A percentile compares a stretch with the other conserved stretches of the same genome.
Evolutionary conservation across 768 basidiomycete species (phyloP).

Genomic region (Phlebiopsis gigantea): DNA sequence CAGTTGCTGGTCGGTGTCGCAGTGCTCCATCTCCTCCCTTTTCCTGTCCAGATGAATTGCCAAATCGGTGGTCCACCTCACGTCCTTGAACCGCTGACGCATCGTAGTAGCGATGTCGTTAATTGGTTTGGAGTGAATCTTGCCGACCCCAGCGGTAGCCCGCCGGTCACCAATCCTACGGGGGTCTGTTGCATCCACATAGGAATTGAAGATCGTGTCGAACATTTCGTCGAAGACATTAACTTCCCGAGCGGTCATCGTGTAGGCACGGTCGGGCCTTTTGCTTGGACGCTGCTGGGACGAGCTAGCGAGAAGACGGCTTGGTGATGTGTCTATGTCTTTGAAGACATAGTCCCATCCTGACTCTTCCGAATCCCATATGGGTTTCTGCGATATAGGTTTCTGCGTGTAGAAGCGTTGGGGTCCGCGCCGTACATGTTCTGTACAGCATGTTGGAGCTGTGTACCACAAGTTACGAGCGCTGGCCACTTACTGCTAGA

Average conservation of each 20-base stretch:
- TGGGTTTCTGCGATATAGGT: conserved; percentile 21
- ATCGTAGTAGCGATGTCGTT: conserved; percentile 53
- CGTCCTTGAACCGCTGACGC: conserved; percentile 43
- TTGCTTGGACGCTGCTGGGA: conserved; percentile 10
- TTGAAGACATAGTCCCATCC: conserved; percentile 54
- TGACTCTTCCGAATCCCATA: conserved; percentile 25
- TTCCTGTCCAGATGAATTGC: conserved; percentile 59
- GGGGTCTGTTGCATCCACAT: conserved; percentile 25
- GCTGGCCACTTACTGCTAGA: not conserved
- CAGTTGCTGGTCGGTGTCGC: conserved; percentile 62
- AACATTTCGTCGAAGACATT: conserved; percentile 71
- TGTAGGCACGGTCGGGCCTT: conserved; percentile 32
- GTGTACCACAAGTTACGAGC: not conserved
- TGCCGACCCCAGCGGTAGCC: conserved; percentile 5
- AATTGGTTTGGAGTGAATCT: conserved; percentile 17
- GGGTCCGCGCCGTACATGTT: not conserved
- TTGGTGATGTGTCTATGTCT: conserved; percentile 30
- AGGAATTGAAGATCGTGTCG: conserved; percentile 59
- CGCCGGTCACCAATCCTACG: conserved; percentile 1
- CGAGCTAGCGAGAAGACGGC: conserved; percentile 21
- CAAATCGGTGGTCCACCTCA: conserved; percentile 45
- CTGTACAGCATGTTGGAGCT: not conserved
- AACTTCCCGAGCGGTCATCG: conserved; percentile 66
- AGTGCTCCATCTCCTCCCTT: conserved; percentile 69
- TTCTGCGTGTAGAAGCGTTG: not conserved